Conservation (phyloP, 306 rosid species). For the Corylus heterophylla region DNA sequence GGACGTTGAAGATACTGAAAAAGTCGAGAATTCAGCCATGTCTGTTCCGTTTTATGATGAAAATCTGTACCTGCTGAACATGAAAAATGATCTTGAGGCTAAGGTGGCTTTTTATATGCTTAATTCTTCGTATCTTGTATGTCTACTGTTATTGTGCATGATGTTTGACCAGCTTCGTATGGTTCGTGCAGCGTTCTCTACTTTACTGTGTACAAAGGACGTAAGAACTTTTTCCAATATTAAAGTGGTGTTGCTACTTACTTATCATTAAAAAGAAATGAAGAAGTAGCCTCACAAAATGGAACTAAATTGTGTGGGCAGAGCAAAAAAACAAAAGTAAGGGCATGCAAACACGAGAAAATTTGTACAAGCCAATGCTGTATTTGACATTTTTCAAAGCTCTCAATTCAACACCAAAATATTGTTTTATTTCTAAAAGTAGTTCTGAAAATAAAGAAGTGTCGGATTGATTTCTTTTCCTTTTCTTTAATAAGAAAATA, state of each 20-base stretch:
- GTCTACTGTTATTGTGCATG: background rate
- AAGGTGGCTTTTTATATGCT: conserved; percentile 50
- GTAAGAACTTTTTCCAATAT: background rate
- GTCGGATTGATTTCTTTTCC: background rate
- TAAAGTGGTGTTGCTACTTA: conserved; percentile 3
- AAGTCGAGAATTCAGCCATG: conserved; percentile 63
- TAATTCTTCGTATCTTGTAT: background rate
- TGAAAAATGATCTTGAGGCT: conserved; percentile 82
- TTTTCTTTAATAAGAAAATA: background rate
- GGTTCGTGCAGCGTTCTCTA: background rate
- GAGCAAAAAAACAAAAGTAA: background rate
- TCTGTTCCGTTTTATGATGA: conserved; percentile 82
- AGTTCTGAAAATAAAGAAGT: background rate
- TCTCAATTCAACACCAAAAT: background rate
- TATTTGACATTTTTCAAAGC: background rate
- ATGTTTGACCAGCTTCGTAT: background rate
- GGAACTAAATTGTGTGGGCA: background rate
- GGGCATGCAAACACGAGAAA: background rate
- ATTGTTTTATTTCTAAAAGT: background rate
- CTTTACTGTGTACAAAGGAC: background rate
- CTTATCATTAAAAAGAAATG: background rate
- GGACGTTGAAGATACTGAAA: conserved; percentile 65
- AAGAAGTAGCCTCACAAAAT: background rate
- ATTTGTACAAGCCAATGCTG: background rate
- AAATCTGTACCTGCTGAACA: conserved; percentile 68